Base-by-base conservation (phyloP, 2,329 filamentous ascomycete species). In the Penicillium verrucosum region DNA sequence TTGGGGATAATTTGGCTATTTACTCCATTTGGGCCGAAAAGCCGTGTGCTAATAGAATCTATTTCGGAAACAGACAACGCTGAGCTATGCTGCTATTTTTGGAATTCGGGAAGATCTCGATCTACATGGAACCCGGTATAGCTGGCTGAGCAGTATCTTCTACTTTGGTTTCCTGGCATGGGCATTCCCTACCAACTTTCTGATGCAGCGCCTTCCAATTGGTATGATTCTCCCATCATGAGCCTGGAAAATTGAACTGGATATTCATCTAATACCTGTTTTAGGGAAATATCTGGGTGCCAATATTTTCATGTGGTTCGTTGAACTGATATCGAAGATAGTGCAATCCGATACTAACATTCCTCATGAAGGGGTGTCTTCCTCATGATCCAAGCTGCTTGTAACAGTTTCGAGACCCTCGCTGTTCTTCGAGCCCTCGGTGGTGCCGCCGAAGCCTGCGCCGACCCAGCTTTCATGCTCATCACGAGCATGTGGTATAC, bases 401-500 rank as follows among this genome's bases (percentile, higher is more conserved):
- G 80, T 62, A 78, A 77, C 43, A 82, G 80, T 57, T 86, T 85
- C 60, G 72, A 73, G 2, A 80, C 80, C 0, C 76, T 86, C 14
- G 81, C 81, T n/a, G 77, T 78, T 4, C 77, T 85, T 42, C 79
- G 84, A 42, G 82, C 82, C 27, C 74, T 86, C 5, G 78, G 82
- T 3, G 84, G 83, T 30, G 77, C 82, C 4, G 79, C 81, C 3
- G 84, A 86, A 69, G 81, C 83, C 0, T 81, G 80, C 51, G 74
- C 81, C 2, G 83, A 85, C 63, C 85, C 85, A 1, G 80, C 78
- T 0, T 85, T 87, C 58, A 85, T 88, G 77, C 70, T 88, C 1
- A 83, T 88, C 36, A 87, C 85, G 0, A 80, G 79, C 5, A 87
- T 87, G 84, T 89, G 84, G 80, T 84, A 86, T 62, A 86, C 84